These are phyloP conservation scores for Papiliotrema laurentii DNA, from an alignment of 1,284 basidiomycete genomes.

Conservation along the genomic window DNA sequence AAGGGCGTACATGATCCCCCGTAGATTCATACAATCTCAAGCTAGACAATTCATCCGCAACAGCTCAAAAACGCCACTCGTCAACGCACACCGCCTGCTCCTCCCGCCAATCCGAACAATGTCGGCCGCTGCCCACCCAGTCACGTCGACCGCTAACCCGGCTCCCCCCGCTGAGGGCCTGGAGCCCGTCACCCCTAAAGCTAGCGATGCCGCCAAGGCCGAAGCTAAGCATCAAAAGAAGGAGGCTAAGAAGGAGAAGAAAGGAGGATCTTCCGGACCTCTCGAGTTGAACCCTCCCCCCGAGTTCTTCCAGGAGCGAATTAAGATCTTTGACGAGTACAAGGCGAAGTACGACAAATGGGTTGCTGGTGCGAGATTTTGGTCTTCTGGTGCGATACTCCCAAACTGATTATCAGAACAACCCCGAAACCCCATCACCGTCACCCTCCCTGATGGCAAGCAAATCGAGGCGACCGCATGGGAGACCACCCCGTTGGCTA, in stretches of 20 bases:
- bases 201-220: constrained; percentile 11
- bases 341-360: constrained; percentile 81
- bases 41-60: too few relatives aligned
- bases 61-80: neutral
- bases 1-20: neutral
- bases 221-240: constrained; percentile 7
- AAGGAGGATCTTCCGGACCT: constrained; percentile 20
- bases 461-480: constrained; percentile 78
- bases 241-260: constrained; percentile 42
- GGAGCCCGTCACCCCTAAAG: constrained; percentile 19
- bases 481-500: constrained; percentile 93
- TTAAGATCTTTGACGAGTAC: constrained; percentile 84
- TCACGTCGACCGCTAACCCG: constrained; percentile 40
- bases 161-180: constrained; percentile 28
- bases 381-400: too few relatives aligned
- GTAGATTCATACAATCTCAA: too few relatives aligned
- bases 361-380: constrained; percentile 58
- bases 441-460: constrained; percentile 86
- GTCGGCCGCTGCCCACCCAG: constrained; percentile 45
- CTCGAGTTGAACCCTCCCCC: constrained; percentile 60
- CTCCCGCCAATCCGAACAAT: constrained; percentile 12
- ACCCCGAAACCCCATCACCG: constrained; percentile 72
- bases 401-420: constrained; percentile 58
- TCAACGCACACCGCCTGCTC: neutral
- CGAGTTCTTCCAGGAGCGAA: constrained; percentile 80